A percentile compares a stretch with the other conserved stretches of the same genome.
Conservation (phyloP, 257 asterid species). For the Solanum pennellii region DNA sequence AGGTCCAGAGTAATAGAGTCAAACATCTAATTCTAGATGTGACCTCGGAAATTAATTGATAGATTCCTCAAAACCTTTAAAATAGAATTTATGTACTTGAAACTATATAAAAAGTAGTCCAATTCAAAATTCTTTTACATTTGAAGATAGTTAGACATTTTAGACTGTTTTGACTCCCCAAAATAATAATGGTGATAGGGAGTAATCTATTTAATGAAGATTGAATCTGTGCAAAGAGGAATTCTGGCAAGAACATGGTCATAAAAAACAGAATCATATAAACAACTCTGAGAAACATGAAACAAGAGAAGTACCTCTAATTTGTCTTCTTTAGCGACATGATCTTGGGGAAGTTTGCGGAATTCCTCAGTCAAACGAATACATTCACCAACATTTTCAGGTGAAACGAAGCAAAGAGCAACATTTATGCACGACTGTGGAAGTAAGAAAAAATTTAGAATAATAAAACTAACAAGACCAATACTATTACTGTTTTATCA, state of each 20-base stretch:
- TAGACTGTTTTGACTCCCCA: background rate
- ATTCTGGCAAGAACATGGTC: background rate
- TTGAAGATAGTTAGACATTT: background rate
- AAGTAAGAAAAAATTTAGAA: background rate
- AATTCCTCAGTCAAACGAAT: conserved; percentile 53
- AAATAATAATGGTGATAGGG: background rate
- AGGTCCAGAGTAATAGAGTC: background rate
- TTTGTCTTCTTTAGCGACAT: conserved; percentile 64
- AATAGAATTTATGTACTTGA: background rate
- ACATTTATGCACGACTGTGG: conserved; percentile 77
- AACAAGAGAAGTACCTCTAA: conserved; percentile 37
- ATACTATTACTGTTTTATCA: background rate
- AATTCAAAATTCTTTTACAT: background rate
- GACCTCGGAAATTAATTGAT: background rate
- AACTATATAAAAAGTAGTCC: background rate
- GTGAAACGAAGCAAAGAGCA: conserved; percentile 72
- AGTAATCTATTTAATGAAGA: background rate
- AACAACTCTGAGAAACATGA: background rate
- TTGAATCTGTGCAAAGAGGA: background rate
- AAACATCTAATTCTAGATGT: background rate
- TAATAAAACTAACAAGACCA: background rate
- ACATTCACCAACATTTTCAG: conserved; percentile 65
- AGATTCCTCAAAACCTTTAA: background rate
- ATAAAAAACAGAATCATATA: background rate
- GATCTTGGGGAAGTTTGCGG: conserved; percentile 59